Evolutionary conservation across 352 stramenopile species (phyloP), one percentile per base, ranked within the genome.

Genomic region (Phytophthora pisi): DNA sequence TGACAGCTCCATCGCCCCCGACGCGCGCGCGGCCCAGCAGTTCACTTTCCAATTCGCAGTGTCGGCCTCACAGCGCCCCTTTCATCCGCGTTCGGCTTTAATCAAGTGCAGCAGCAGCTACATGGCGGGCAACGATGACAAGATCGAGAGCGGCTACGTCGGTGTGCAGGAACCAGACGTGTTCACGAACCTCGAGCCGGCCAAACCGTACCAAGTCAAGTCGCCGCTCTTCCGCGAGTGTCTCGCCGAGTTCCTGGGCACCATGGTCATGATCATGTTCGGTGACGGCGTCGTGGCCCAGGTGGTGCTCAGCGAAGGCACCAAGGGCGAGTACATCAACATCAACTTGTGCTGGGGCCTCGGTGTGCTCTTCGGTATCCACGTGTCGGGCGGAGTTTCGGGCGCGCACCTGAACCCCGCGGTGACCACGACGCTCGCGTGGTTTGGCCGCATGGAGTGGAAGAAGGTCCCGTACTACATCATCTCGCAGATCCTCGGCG

Each of bases 301-400:
- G 64, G 78, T 90, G 11, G 72, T 76, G n/a, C 70, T 91, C 5
- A 70, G 77, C 31, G 64, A 82, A 4, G 71, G 74, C 58, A 79
- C 56, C 28, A 86, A 84, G 52, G 85, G 85, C 57, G 84, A 82
- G 58, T 91, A 85, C 68, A 62, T 88, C 24, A 90, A 76, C 61
- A 89, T 91, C 72, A 89, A 77, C 60, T 70, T 93, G 45, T 83
- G 71, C 64, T 93, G 85, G 83, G 85, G 85, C n/a, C 67, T 93
- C 51, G 85, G 67, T 34, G 78, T 93, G 34, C 81, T 93, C 60
- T 78, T 93, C 24, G 85, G 78, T 23, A 84, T 93, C 11, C 82
- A 93, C 69, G 55, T 70, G 1, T 79, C 77, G 5, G 81, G 76
- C 18, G 80, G 83, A 7, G 68, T 90, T 42, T 88, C 75, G 20